A percentile compares a stretch with the other conserved stretches of the same genome.
phyloP scores from a whole-genome alignment of 2,329 filamentous ascomycete genomes.

The Aspergillus phoenicis region DNA sequence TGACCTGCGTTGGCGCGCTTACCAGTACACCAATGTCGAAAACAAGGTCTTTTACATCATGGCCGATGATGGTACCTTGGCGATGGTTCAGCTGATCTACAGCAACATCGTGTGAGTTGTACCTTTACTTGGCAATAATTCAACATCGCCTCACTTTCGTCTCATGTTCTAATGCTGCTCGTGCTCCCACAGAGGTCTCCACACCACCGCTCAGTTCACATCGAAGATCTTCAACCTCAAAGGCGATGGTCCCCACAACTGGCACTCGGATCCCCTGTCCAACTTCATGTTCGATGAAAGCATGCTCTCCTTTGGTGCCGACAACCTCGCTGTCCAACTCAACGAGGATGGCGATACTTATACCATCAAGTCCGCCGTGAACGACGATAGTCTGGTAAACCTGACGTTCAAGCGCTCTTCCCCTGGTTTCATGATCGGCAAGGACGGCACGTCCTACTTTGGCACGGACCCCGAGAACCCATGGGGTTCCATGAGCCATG shows the following conservation, averaged over 20 bases:
- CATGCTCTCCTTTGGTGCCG: slow-evolving; percentile 80
- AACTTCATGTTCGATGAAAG: slow-evolving; percentile 84
- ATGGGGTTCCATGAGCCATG: slow-evolving; percentile 90
- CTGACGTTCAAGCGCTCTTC: slow-evolving; percentile 74
- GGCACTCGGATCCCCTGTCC: slow-evolving; percentile 77
- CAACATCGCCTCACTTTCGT: background rate
- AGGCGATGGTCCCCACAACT: slow-evolving; percentile 72
- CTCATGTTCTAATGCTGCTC: slow-evolving; percentile 11
- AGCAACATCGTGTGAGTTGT: slow-evolving; percentile 85
- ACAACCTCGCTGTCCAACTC: slow-evolving; percentile 81
- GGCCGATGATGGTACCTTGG: slow-evolving; percentile 74
- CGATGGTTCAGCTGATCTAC: slow-evolving; percentile 89
- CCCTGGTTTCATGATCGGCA: slow-evolving; percentile 82
- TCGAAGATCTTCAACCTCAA: slow-evolving; percentile 85
- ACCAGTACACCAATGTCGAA: slow-evolving; percentile 87
- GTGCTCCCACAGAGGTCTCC: slow-evolving; percentile 68
- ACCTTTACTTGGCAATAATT: background rate
- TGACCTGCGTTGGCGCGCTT: slow-evolving; percentile 78
- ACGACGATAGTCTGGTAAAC: slow-evolving; percentile 80
- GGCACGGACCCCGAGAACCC: slow-evolving; percentile 83
- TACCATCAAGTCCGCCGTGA: slow-evolving; percentile 86
- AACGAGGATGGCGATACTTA: slow-evolving; percentile 81
- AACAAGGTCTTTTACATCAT: slow-evolving; percentile 93
- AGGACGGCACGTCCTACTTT: slow-evolving; percentile 79
- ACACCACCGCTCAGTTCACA: slow-evolving; percentile 91